phyloP scores from a whole-genome alignment of 1,284 basidiomycete genomes.

The Marasmius sp. region DNA sequence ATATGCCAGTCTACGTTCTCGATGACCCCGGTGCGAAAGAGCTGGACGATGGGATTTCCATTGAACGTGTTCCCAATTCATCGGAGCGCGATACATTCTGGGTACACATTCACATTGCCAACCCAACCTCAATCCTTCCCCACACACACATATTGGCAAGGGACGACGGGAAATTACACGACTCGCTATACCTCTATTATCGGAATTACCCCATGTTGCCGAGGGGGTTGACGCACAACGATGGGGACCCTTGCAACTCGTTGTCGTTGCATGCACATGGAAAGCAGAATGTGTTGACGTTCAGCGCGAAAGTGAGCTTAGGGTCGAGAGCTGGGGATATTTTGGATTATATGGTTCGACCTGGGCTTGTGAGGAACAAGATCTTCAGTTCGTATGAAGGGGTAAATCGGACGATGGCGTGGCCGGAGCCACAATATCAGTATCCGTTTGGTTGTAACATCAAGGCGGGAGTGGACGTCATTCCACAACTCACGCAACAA shows the following conservation, averaged over 20 bases:
- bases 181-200: constrained; percentile 67
- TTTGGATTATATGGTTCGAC: constrained; percentile 67
- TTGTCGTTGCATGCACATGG: constrained; percentile 36
- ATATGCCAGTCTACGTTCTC: constrained; percentile 84
- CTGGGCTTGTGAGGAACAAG: constrained; percentile 75
- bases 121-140: constrained; percentile 84
- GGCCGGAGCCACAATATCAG: constrained; percentile 6
- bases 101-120: constrained; percentile 93
- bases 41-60: constrained; percentile 91
- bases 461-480: not conserved
- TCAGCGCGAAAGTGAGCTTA: constrained; percentile 73
- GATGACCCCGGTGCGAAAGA: constrained; percentile 85
- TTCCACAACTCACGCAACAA: constrained; percentile 16
- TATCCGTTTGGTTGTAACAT: constrained; percentile 48
- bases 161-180: constrained; percentile 49
- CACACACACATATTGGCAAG: constrained; percentile 62
- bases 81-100: constrained; percentile 56
- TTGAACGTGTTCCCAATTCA: constrained; percentile 63
- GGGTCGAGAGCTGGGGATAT: constrained; percentile 53
- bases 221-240: constrained; percentile 42
- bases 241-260: constrained; percentile 63
- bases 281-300: constrained; percentile 70
- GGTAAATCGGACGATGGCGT: constrained; percentile 60
- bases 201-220: constrained; percentile 74
- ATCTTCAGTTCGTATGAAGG: constrained; percentile 67